Evolutionary conservation across 495 filamentous ascomycete genomes (phyloP), one percentile per base, ranked within the genome.

Genomic region (Glonium stellatum): DNA sequence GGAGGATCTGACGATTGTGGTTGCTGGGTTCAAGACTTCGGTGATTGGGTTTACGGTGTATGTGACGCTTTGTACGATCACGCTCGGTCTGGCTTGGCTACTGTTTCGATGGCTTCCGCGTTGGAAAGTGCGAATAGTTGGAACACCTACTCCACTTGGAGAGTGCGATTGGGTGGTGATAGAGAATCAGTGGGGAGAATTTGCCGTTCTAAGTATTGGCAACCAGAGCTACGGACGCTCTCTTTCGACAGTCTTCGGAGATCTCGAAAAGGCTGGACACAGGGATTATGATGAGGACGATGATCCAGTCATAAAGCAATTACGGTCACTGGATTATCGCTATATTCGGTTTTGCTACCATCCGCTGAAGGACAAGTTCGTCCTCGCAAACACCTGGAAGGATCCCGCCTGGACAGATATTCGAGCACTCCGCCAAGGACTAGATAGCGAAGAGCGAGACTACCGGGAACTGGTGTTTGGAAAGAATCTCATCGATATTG

Each of bases 121-220:
- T 51, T 96, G 89, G 90, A 82, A 87, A 65, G 83, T 97, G 44
- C 80, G 80, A 25, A 67, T 99, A 42, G 73, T 89, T 55, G 93
- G 93, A 15, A 79, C 76, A 56, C 74, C 82, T 21, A 79, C 80
- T 12, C 77, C 87, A 0, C 72, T 99, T 31, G 73, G 80, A 22
- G 83, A 87, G 37, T 92, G 89, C 66, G 74, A 84, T 54, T 99
- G 95, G 93, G 87, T 95, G 53, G 92, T 92, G 36, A 80, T 96
- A 65, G 95, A 78, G 63, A 96, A 97, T 66, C 90, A 96, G 81
- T 97, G 93, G 91, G 88, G 87, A 39, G 91, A 96, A 73, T 88
- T 96, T 71, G 77, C 78, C 5, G 79, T 93, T 25, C 82, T 91
- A 55, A 61, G 83, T 54, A 77, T 96, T 25, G 73, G 79, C 47